These are phyloP conservation scores for Coprinopsis strossmayeri DNA, from an alignment of 768 basidiomycete genomes.

Conservation along the genomic window DNA sequence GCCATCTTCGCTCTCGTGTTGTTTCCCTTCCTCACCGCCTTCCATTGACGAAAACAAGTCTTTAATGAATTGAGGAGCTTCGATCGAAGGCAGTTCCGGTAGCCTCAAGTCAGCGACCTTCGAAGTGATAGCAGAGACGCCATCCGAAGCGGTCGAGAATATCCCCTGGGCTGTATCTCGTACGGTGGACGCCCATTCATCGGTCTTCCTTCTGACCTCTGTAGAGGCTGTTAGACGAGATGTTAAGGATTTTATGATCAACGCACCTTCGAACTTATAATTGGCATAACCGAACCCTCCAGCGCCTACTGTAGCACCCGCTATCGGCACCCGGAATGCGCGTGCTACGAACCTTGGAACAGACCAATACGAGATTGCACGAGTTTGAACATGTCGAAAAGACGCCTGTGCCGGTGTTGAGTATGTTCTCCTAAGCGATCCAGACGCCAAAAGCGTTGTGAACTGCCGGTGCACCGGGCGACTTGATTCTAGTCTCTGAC, in stretches of 20 bases:
- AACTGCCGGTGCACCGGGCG: slow-evolving; percentile 53
- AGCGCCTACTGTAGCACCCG: slow-evolving; percentile 83
- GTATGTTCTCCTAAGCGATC: slow-evolving; percentile 46
- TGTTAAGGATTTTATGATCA: slow-evolving; percentile 15
- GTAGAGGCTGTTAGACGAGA: not conserved
- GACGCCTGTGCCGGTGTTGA: slow-evolving; percentile 32
- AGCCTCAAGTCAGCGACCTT: slow-evolving; percentile 57
- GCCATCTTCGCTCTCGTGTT: slow-evolving; percentile 27
- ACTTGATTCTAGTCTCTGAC: slow-evolving; percentile 18
- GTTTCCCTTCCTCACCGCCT: slow-evolving; percentile 23
- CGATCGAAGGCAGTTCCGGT: slow-evolving; percentile 48
- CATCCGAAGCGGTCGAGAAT: slow-evolving; percentile 66
- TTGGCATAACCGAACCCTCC: slow-evolving; percentile 93
- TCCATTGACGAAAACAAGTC: slow-evolving; percentile 42
- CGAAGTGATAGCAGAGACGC: slow-evolving; percentile 52
- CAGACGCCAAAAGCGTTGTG: slow-evolving; percentile 48
- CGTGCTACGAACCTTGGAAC: slow-evolving; percentile 85
- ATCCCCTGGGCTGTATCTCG: slow-evolving; percentile 67
- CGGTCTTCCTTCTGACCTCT: slow-evolving; percentile 71
- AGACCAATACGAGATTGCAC: slow-evolving; percentile 79
- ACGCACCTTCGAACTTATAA: slow-evolving; percentile 88
- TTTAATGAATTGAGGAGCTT: slow-evolving; percentile 63
- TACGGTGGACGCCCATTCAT: slow-evolving; percentile 56
- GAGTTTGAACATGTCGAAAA: slow-evolving; percentile 63
- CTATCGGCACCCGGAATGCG: slow-evolving; percentile 84